Percentiles rank a stretch among this genome's conserved stretches.
These are phyloP conservation scores for Xerocomus cyaneibrunnescens DNA, from an alignment of 1,284 basidiomycete species.

Conservation along the genomic window DNA sequence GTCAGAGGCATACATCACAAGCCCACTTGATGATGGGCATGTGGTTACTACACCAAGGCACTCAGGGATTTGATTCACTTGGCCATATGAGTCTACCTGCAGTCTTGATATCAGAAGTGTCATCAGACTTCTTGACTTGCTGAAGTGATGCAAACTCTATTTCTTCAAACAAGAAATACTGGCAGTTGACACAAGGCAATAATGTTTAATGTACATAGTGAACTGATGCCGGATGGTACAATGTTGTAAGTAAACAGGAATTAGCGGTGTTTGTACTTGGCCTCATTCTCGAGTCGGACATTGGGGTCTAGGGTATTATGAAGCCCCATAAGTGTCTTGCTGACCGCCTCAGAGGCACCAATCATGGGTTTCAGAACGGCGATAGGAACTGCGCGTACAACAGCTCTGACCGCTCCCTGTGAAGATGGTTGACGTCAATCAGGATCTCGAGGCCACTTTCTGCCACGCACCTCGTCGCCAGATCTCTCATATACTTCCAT, in stretches of 20 bases:
- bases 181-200: background rate
- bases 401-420: conserved; percentile 87
- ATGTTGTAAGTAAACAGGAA: conserved; percentile 1
- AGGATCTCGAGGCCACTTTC: background rate
- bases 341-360: conserved; percentile 92
- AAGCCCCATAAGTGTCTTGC: conserved; percentile 91
- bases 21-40: conserved; percentile 30
- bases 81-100: background rate
- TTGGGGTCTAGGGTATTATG: conserved; percentile 88
- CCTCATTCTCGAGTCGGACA: conserved; percentile 75
- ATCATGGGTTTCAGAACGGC: conserved; percentile 97
- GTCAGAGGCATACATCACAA: conserved; percentile 34
- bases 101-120: background rate
- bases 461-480: conserved; percentile 70
- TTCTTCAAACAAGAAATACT: background rate
- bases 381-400: conserved; percentile 95
- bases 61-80: conserved; percentile 3
- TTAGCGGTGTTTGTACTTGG: conserved; percentile 83
- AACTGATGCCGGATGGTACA: conserved; percentile 3
- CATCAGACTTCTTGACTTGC: background rate
- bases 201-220: conserved; percentile 17
- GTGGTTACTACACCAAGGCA: conserved; percentile 33
- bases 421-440: conserved; percentile 1
- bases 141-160: background rate
- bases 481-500: conserved; percentile 98